Base-by-base conservation (phyloP, 768 basidiomycete genomes). In the Tephrocybe sp. region DNA sequence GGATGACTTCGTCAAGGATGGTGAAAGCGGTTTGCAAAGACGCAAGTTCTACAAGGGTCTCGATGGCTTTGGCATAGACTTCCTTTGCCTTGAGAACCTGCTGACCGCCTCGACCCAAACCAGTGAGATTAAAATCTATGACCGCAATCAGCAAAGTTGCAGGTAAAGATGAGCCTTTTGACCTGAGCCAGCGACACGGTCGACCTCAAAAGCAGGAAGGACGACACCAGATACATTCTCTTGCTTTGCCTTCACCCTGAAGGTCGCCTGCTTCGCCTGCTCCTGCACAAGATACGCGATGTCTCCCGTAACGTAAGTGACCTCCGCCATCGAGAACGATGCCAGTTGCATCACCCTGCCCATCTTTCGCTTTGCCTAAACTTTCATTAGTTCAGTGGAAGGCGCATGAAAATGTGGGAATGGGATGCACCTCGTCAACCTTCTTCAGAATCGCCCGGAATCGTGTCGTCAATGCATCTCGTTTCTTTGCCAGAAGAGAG, bases 221-320 rank as follows among this genome's bases (percentile, higher is more conserved):
- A 98, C 84, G 32, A 98, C 96, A 56, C 97, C 97, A 30, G 92
- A 94, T 0, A 99, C 97, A 60, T 99, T 99, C 75, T 99, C 97
- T 68, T 97, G 94, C 68, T 85, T 92, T 12, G 95, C 87, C 70
- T 88, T 89, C 36, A 99, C 94, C 60, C 84, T 85, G 77, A 98
- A 98, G 0, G 89, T 82, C 0, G 96, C 97, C 30, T 83, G 76
- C 63, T 90, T 89, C 23, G 92, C 95, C 58, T 92, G 89, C 67
- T 98, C 96, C 67, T 98, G 97, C 5, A 99, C 93, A 56, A 97
- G 89, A 71, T 98, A 99, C 40, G 92, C 84, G 63, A 99, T 98
- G 65, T 98, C 97, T 58, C 92, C 92, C 8, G 97, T 96, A 31
- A 95, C 85, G 72, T 98, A 99, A 16, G 95, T 96, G 57, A 99